Conservation (phyloP, 2,329 filamentous ascomycete species). For the Claviceps sp. region DNA sequence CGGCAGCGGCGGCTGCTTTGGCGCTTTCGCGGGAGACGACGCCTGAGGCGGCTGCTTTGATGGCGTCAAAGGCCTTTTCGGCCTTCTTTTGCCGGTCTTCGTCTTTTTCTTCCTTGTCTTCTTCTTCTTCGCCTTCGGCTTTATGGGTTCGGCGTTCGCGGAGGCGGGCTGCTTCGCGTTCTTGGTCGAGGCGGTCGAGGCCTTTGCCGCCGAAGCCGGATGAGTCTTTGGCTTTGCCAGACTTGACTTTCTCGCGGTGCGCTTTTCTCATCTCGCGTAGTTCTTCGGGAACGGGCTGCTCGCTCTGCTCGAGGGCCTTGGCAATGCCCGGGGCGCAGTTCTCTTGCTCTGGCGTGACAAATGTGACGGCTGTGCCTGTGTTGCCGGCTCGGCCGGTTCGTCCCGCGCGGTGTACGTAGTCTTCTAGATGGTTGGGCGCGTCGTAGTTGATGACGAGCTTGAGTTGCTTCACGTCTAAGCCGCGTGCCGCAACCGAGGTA, state of each 20-base stretch:
- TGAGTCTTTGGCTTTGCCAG: slow-evolving; percentile 77
- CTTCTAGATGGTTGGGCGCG: slow-evolving; percentile 84
- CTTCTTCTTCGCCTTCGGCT: slow-evolving; percentile 72
- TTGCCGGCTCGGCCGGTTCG: slow-evolving; percentile 91
- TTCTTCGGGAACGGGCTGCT: slow-evolving; percentile 63
- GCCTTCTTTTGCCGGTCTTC: slow-evolving; percentile 58
- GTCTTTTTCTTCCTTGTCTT: slow-evolving; percentile 70
- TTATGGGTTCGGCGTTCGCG: slow-evolving; percentile 83
- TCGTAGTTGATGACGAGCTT: slow-evolving; percentile 96
- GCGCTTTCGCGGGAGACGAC: slow-evolving; percentile 39
- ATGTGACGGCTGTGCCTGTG: slow-evolving; percentile 87
- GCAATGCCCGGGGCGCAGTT: slow-evolving; percentile 78
- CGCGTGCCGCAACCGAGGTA: slow-evolving; percentile 88
- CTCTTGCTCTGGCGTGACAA: slow-evolving; percentile 83
- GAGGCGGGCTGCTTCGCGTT: slow-evolving; percentile 74
- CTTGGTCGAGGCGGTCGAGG: slow-evolving; percentile 78
- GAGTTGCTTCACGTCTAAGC: slow-evolving; percentile 88
- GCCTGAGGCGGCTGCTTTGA: slow-evolving; percentile 47
- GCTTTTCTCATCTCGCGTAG: slow-evolving; percentile 52
- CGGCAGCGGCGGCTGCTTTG: slow-evolving; percentile 25
- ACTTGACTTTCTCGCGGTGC: slow-evolving; percentile 83
- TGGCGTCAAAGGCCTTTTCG: slow-evolving; percentile 52
- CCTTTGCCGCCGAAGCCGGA: slow-evolving; percentile 93
- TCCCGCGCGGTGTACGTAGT: slow-evolving; percentile 90
- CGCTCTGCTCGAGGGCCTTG: slow-evolving; percentile 86